Base-by-base conservation (phyloP, 169 alveolate species). In the Cryptosporidium tyzzeri region DNA sequence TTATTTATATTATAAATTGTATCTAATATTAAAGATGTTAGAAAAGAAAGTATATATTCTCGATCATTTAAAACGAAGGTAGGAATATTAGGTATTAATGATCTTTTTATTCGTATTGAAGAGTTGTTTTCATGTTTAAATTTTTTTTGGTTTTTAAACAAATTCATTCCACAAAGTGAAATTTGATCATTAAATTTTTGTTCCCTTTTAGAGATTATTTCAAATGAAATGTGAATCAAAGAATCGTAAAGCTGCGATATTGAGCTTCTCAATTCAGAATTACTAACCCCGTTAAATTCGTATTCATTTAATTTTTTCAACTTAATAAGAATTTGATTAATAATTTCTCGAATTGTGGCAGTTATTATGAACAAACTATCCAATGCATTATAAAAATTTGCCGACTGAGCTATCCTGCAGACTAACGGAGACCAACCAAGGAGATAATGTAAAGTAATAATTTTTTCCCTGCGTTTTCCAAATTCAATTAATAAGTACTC, bases 361-460 rank as follows among this genome's bases (percentile, higher is more conserved):
- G 70, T 39, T 16, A 50, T n/a, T 14, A 44, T 80, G n/a, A 59
- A 80, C 2, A 80, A n/a, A 33, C 44, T 48, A 44, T 80, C 50
- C 29, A 80, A 29, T 16, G 67, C 26, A 29, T 29, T 62, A 59
- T 41, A 10, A 41, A 50, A 44, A 6, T 29, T 59, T 14, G 37
- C 37, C 10, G 89, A 61, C 14, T n/a, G 53, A 14, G 69, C 75
- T 3, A 80, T 80, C 44, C 75, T 80, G 14, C 89, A 80, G 1
- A 80, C 75, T n/a, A 80, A 33, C 0, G 89, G 89, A 0, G 75
- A 59, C 89, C 89, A 80, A 3, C 67, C 89, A 21, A 80, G 75
- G 21, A 80, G 31, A 21, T 59, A 80, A 39, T 62, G 61, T 44
- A 80, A 37, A n/a, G 61, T 62, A 31, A 62, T 59, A 14, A 80